phyloP scores from a whole-genome alignment of 345 rosid species.

The Eucalyptus tenuipes region DNA sequence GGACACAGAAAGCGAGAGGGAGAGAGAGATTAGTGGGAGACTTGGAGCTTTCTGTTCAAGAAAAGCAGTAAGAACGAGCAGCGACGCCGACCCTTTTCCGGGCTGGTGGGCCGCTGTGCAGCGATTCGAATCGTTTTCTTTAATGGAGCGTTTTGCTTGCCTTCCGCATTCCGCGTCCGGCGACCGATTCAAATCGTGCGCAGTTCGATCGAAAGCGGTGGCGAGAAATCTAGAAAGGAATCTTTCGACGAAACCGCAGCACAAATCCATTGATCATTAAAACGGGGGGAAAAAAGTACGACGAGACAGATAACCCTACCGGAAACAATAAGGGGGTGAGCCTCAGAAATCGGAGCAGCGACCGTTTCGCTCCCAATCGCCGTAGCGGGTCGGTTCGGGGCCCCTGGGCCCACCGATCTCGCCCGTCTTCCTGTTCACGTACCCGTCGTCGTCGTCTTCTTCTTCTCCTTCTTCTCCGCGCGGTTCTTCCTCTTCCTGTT shows the following conservation, averaged over 20 bases:
- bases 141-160: not conserved
- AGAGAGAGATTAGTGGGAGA: not conserved
- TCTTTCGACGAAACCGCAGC: not conserved
- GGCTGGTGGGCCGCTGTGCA: not conserved
- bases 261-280: not conserved
- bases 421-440: slow-evolving; percentile 56
- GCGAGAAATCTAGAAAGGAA: not conserved
- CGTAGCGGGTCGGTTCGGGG: slow-evolving; percentile 91
- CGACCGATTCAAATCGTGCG: not conserved
- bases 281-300: not conserved
- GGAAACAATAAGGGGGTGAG: not conserved
- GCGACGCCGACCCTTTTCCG: not conserved
- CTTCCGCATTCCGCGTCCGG: not conserved
- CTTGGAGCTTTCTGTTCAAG: not conserved
- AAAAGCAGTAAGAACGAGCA: not conserved
- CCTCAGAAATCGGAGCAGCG: slow-evolving; percentile 82
- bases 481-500: not conserved
- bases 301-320: not conserved
- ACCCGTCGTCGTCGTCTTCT: slow-evolving; percentile 20
- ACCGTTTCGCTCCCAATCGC: slow-evolving; percentile 91
- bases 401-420: slow-evolving; percentile 85
- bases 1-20: not conserved
- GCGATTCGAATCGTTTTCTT: not conserved
- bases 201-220: not conserved
- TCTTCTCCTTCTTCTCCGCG: slow-evolving; percentile 20